phyloP scores from a whole-genome alignment of 2,329 filamentous ascomycete genomes.

The Bipolaris sorokiniana region DNA sequence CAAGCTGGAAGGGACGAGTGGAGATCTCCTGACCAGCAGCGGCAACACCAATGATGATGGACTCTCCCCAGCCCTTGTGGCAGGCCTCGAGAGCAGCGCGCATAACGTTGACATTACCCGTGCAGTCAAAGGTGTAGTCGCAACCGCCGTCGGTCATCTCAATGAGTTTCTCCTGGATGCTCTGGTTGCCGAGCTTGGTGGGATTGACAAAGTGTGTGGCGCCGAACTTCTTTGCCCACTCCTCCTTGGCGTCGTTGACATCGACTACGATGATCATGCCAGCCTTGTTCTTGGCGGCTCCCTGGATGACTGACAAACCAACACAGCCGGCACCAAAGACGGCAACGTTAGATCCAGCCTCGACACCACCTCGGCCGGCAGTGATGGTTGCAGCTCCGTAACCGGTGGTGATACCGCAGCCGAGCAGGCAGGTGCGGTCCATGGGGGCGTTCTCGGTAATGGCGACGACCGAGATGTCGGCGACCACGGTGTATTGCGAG shows the following conservation, averaged over 20 bases:
- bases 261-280: constrained; percentile 78
- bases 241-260: constrained; percentile 88
- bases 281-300: constrained; percentile 83
- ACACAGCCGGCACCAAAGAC: constrained; percentile 97
- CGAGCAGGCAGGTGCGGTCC: constrained; percentile 94
- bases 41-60: constrained; percentile 96
- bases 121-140: constrained; percentile 99
- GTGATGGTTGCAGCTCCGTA: constrained; percentile 96
- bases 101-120: constrained; percentile 96
- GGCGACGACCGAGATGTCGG: constrained; percentile 96
- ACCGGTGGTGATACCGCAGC: constrained; percentile 97
- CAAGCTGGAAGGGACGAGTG: constrained; percentile 96
- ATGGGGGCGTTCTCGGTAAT: constrained; percentile 90
- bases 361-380: constrained; percentile 71
- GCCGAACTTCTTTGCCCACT: constrained; percentile 92
- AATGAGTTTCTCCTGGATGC: constrained; percentile 87
- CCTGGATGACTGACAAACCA: constrained; percentile 92
- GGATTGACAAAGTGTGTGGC: constrained; percentile 98
- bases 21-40: constrained; percentile 95
- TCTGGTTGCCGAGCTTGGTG: constrained; percentile 68
- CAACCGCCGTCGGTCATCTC: constrained; percentile 98
- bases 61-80: constrained; percentile 99
- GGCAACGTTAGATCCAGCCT: constrained; percentile 87
- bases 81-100: constrained; percentile 93
- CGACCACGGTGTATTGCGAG: constrained; percentile 97